Base-by-base conservation (phyloP, 169 alveolate species). In the Cryptosporidium bovis region DNA sequence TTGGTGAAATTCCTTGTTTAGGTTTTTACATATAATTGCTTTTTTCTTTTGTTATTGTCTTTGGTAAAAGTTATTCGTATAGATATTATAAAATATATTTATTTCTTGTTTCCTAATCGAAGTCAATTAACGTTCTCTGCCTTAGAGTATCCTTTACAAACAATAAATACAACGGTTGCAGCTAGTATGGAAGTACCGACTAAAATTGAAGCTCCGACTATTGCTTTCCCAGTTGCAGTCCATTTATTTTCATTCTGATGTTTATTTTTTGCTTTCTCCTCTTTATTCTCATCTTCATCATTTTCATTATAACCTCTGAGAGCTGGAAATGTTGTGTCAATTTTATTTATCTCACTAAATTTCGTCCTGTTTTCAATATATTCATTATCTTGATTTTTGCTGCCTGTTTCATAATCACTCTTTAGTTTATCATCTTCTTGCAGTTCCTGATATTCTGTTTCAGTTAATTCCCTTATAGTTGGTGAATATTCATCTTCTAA, bases 181-280 rank as follows among this genome's bases (percentile, higher is more conserved):
- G 77, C 87, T 40, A 77, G 71, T 40, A 77, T 62, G 44, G 87
- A 77, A 2, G 71, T 77, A 44, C 87, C 87, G 12, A 77, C 87
- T 56, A 77, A 66, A 44, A 77, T 77, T 0, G 87, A 56, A 10
- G 87, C 87, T 0, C 87, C 87, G 10, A 77, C 69, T 24, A 77
- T 62, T 3, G 87, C 87, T 24, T 77, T 77, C 3, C 77, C 71
- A 8, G 87, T 77, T 20, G 50, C 64, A 36, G 18, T 77, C 87
- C 87, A 77, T 29, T 24, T 77, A 18, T 53, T 77, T 58, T 16
- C 3, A 24, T 40, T 13, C 44, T 60, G 64, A 16, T 60, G 34
- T 20, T 44, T 62, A n/a, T n/a, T 18, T 60, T 48, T 29, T 6
- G 10, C 0, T 40, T 40, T 40, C 1, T 6, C 48, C 4, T 0